phyloP scores from a whole-genome alignment of 139 green algal genomes.

The Medakamo hakoo region DNA sequence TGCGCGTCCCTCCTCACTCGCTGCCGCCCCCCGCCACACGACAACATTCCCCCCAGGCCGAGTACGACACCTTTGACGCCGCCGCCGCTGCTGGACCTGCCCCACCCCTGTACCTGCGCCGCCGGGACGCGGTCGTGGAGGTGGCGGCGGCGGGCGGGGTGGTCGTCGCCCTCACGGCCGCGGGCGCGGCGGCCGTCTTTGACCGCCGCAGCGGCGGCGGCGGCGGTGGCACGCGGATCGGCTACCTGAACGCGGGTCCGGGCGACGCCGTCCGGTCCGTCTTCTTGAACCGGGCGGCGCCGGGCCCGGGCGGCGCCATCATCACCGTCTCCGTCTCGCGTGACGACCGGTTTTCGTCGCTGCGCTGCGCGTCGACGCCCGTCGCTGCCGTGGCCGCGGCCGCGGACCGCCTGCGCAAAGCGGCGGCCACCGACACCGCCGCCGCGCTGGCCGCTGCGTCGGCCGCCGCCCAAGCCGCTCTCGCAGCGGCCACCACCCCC shows the following conservation, averaged over 20 bases:
- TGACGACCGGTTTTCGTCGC: not conserved
- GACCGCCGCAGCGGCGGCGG: not conserved
- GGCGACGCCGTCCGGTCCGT: not conserved
- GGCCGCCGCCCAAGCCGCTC: no score
- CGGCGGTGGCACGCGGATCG: no score
- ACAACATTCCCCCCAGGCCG: no score
- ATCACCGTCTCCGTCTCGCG: not conserved
- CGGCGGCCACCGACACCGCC: no score
- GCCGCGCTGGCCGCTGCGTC: no score
- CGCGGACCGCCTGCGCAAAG: no score
- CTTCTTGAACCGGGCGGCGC: not conserved
- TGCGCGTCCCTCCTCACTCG: no score
- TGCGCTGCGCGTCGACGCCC: not conserved
- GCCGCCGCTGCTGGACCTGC: no score
- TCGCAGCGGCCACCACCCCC: slow-evolving; percentile 1
- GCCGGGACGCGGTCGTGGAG: not conserved
- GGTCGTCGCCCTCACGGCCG: not conserved
- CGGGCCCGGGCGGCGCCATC: no score
- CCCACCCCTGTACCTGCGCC: no score
- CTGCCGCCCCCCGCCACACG: no score
- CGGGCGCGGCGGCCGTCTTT: not conserved
- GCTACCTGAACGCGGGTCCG: not conserved
- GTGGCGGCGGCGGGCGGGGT: not conserved
- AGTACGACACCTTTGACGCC: no score
- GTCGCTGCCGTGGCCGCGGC: not conserved